phyloP scores from a whole-genome alignment of 176 grass and related monocot species.

The Aegilops sharonensis region DNA sequence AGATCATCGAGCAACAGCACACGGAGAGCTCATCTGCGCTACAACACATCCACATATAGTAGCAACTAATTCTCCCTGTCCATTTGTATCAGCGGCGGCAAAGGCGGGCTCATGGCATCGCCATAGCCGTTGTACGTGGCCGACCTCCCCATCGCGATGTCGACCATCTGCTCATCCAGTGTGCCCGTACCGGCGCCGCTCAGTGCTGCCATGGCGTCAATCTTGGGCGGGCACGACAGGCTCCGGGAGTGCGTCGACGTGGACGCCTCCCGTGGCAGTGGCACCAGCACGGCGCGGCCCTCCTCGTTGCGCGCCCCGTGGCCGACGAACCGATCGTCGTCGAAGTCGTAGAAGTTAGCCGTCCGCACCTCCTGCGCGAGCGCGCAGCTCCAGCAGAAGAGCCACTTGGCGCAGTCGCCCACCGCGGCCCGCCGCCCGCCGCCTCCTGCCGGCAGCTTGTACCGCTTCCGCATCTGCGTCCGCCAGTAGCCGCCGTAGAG shows the following conservation, averaged over 20 bases:
- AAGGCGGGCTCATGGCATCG: constrained; percentile 59
- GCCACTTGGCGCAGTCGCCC: constrained; percentile 71
- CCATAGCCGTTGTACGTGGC: constrained; percentile 32
- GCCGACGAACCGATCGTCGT: constrained; percentile 54
- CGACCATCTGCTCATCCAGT: constrained; percentile 1
- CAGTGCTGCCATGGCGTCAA: constrained; percentile 25
- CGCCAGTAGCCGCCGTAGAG: constrained; percentile 91
- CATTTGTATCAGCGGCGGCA: constrained; percentile 48
- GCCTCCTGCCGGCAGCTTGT: constrained; percentile 59
- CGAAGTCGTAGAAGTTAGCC: constrained; percentile 86
- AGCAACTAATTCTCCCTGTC: constrained; percentile 4
- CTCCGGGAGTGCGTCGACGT: constrained; percentile 29
- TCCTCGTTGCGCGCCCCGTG: constrained; percentile 41
- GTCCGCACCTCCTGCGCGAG: constrained; percentile 94
- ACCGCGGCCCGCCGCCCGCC: constrained; percentile 25
- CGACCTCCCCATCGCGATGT: constrained; percentile 44
- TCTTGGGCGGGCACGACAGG: constrained; percentile 67
- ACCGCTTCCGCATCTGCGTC: constrained; percentile 82
- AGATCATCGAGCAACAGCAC: too few species aligned
- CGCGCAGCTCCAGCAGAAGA: constrained; percentile 87
- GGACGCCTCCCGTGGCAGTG: constrained; percentile 64
- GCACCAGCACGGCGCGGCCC: constrained; percentile 51
- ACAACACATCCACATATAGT: not conserved
- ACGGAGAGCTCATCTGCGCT: too few species aligned
- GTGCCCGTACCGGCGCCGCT: not conserved